phyloP scores from a whole-genome alignment of 1,284 basidiomycete species.

The Xanthoconium separans region DNA sequence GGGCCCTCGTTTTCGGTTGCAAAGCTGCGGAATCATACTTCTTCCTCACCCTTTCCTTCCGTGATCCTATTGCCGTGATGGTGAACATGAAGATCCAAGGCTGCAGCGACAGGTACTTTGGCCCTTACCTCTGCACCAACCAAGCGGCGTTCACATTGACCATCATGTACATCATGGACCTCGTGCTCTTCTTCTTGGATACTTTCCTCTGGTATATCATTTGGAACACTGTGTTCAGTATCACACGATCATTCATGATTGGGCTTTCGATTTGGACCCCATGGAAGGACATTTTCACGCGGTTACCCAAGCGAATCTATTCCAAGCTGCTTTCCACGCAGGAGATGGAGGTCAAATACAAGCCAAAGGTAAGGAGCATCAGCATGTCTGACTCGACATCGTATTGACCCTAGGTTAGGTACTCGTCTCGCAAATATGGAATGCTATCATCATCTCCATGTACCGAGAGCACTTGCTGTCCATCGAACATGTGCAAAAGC shows the following conservation, averaged over 20 bases:
- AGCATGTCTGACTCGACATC: background rate
- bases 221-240: constrained; percentile 94
- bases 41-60: constrained; percentile 92
- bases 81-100: constrained; percentile 89
- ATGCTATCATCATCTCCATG: constrained; percentile 99
- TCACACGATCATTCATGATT: constrained; percentile 85
- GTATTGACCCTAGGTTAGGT: constrained; percentile 53
- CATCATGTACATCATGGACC: constrained; percentile 96
- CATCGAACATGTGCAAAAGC: constrained; percentile 92
- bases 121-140: constrained; percentile 76
- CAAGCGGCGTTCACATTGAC: constrained; percentile 91
- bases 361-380: constrained; percentile 74
- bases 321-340: constrained; percentile 87
- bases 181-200: constrained; percentile 93
- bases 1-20: constrained; percentile 90
- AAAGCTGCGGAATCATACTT: constrained; percentile 96
- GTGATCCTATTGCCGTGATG: constrained; percentile 88
- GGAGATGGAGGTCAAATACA: constrained; percentile 96
- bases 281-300: constrained; percentile 92
- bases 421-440: constrained; percentile 96
- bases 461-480: constrained; percentile 96
- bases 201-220: constrained; percentile 98
- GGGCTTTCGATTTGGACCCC: constrained; percentile 97
- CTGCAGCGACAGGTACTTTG: constrained; percentile 84
- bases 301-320: constrained; percentile 93